Evolutionary conservation across 352 stramenopile genomes (phyloP), one percentile per base, ranked within the genome.

Genomic region (Pythium dissotocum): DNA sequence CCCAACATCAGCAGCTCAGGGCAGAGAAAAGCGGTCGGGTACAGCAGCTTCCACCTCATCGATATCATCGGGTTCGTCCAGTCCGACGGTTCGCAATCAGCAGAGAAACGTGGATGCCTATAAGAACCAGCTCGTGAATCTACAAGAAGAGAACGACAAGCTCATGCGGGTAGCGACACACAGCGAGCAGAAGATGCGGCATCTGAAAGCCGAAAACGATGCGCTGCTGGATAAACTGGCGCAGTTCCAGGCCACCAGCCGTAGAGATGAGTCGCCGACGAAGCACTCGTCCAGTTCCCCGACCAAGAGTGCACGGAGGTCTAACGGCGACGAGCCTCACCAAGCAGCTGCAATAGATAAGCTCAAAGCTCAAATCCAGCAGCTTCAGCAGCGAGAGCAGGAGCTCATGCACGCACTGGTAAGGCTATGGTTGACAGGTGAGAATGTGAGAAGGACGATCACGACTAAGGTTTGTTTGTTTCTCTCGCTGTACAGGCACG

Each of bases 331-430:
- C 14, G 65, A 65, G 4, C 14, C 30, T 1, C 30, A 42, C 4
- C 13, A 40, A 18, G 28, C n/a, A 21, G 48, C 55, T 33, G 40
- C 51, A 18, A 61, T 78, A 16, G 75, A 75, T 12, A 72, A 87
- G 44, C 71, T 90, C 32, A 80, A 75, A 30, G 56, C 79, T 16
- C 85, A 91, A 32, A 77, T 93, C 13, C 67, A 85, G 70, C 85
- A 92, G 18, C 71, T 94, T 24, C 83, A 89, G 61, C 73, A 85
- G 59, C 83, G 82, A n/a, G 85, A 94, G 52, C 82, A 94, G 60
- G 85, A 94, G 61, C 82, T 94, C 35, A 92, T 94, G 85, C 81
- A 89, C 57, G 85, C 85, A 42, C 77, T 91, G 70, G 85, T 91
- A 64, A 44, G 79, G 83, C 4, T 18, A 2, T n/a, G 49, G 8